Evolutionary conservation across 805 yeast species (phyloP).

Genomic region (Suhomyces tanzawaensis): DNA sequence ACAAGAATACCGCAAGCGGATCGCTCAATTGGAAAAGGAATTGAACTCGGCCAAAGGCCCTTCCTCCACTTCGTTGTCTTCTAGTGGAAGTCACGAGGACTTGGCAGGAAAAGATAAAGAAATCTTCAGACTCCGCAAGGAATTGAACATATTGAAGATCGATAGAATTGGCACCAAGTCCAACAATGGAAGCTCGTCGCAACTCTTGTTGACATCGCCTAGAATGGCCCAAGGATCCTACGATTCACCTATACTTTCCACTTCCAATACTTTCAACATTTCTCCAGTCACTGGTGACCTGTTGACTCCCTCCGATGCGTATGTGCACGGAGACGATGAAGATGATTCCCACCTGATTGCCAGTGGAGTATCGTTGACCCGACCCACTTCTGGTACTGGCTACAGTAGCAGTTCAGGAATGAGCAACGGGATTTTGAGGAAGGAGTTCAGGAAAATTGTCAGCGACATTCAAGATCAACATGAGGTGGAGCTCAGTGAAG

Average conservation of each 20-base stretch:
- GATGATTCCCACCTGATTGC: conserved; percentile 17
- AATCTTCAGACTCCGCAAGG: conserved; percentile 42
- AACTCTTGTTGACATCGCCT: conserved; percentile 5
- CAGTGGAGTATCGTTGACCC: conserved; percentile 12
- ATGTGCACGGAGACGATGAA: conserved; percentile 13
- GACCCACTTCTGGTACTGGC: conserved; percentile 14
- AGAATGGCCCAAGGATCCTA: conserved; percentile 4
- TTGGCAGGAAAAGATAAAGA: conserved; percentile 35
- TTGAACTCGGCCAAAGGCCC: conserved; percentile 2
- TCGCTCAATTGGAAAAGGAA: conserved; percentile 50
- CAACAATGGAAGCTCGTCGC: conserved; percentile 1
- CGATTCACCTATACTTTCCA: conserved; percentile 8
- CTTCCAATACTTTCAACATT: conserved; percentile 7
- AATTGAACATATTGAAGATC: conserved; percentile 42
- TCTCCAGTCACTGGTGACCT: conserved; percentile 14
- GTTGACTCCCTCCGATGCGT: conserved; percentile 5
- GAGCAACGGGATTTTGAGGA: conserved; percentile 56
- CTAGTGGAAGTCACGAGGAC: conserved; percentile 6
- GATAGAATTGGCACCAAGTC: conserved; percentile 40
- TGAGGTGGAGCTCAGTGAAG: conserved; percentile 56
- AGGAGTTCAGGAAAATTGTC: conserved; percentile 67
- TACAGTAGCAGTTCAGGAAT: conserved; percentile 27
- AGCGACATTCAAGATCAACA: conserved; percentile 59
- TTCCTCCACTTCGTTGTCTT: conserved; percentile 1
- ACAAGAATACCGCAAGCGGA: conserved; percentile 52